phyloP scores from a whole-genome alignment of 208 protist species.

The Leishmania tropica region DNA sequence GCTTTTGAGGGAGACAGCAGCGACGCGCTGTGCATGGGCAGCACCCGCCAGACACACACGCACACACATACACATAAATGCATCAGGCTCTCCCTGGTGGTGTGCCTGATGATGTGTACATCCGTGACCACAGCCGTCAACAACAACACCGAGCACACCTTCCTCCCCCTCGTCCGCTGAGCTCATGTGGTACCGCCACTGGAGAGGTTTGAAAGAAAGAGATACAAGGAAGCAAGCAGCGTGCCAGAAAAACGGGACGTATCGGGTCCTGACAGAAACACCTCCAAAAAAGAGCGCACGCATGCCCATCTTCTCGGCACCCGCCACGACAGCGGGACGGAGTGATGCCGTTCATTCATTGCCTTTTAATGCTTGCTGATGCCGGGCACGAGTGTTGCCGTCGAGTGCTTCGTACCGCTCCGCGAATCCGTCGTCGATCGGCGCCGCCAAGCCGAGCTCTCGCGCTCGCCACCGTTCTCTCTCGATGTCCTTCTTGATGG shows the following conservation, averaged over 20 bases:
- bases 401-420: slow-evolving; percentile 37
- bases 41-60: not conserved
- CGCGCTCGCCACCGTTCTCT: slow-evolving; percentile 76
- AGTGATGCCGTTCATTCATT: not conserved
- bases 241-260: not conserved
- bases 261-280: not conserved
- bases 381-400: slow-evolving; percentile 9
- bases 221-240: not conserved
- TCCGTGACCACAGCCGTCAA: not conserved
- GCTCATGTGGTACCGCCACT: not conserved
- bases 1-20: not conserved
- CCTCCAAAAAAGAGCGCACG: not conserved
- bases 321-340: too few species aligned
- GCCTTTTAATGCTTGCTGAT: not conserved
- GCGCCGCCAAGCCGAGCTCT: slow-evolving; percentile 55
- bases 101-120: not conserved
- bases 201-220: not conserved
- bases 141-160: not conserved
- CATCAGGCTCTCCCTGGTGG: not conserved
- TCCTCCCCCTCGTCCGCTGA: not conserved
- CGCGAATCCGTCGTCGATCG: slow-evolving; percentile 71
- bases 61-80: not conserved
- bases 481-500: slow-evolving; percentile 83
- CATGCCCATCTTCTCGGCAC: not conserved
- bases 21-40: not conserved